Evolutionary conservation across 2,329 filamentous ascomycete genomes (phyloP).

Genomic region (Sporothrix brasiliensis): DNA sequence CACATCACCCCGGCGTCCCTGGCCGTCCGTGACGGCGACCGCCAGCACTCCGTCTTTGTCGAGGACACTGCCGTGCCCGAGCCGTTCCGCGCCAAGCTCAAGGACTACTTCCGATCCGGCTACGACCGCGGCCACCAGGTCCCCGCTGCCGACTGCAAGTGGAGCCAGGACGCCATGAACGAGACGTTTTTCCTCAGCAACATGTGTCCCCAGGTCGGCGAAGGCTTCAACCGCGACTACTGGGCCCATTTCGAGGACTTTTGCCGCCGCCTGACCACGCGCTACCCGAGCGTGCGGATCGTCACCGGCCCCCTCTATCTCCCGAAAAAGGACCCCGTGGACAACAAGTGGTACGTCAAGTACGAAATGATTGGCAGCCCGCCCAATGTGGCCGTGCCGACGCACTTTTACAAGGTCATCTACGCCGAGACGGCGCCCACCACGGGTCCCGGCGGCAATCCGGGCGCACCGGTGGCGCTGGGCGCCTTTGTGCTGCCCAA

Average conservation of each 20-base stretch:
- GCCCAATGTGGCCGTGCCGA: slow-evolving; percentile 92
- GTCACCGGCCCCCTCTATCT: slow-evolving; percentile 94
- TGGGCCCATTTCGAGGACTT: slow-evolving; percentile 99
- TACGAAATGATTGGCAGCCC: slow-evolving; percentile 96
- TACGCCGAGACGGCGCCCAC: slow-evolving; percentile 81
- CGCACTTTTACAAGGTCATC: slow-evolving; percentile 99
- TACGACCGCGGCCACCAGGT: slow-evolving; percentile 98
- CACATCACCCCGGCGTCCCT: slow-evolving; percentile 93
- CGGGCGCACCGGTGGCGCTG: slow-evolving; percentile 73
- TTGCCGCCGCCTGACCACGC: slow-evolving; percentile 76
- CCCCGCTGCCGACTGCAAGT: slow-evolving; percentile 93
- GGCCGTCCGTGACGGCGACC: slow-evolving; percentile 72
- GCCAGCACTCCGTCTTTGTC: slow-evolving; percentile 78
- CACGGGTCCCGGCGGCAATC: slow-evolving; percentile 60
- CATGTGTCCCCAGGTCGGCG: slow-evolving; percentile 98
- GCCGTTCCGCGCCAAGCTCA: slow-evolving; percentile 84
- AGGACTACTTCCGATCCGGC: slow-evolving; percentile 92
- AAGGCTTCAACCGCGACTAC: slow-evolving; percentile 98
- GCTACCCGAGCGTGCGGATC: slow-evolving; percentile 84
- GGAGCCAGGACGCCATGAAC: slow-evolving; percentile 92
- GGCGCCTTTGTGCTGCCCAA: slow-evolving; percentile 96
- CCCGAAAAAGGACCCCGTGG: slow-evolving; percentile 74
- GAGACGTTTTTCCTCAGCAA: slow-evolving; percentile 91
- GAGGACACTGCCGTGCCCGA: slow-evolving; percentile 81
- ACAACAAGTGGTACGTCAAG: slow-evolving; percentile 92